phyloP scores from a whole-genome alignment of 192 early-diverging fungal genomes.

The Entomortierella chlamydospora region DNA sequence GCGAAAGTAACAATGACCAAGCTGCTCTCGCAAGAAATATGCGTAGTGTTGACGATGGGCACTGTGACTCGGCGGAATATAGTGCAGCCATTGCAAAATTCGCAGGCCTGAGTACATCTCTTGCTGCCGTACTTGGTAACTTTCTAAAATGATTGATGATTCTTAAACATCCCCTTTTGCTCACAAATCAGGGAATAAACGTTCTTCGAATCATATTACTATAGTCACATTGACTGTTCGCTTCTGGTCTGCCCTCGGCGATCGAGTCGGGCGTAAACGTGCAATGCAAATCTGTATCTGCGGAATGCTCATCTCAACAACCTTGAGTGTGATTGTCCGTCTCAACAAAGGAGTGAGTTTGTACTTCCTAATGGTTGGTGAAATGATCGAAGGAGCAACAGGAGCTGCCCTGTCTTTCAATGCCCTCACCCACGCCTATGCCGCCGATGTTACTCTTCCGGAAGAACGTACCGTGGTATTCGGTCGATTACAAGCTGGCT shows the following conservation, averaged over 20 bases:
- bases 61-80: constrained; percentile 34
- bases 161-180: too few species aligned
- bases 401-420: constrained; percentile 9
- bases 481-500: constrained; percentile 25
- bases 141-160: too few species aligned
- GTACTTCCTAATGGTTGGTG: constrained; percentile 7
- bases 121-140: constrained; percentile 12
- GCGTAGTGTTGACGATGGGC: background rate
- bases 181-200: too few species aligned
- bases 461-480: constrained; percentile 36
- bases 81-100: constrained; percentile 42
- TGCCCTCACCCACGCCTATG: constrained; percentile 22
- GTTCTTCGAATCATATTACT: too few species aligned
- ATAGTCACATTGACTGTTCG: constrained; percentile 14
- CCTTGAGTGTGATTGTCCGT: constrained; percentile 3
- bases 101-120: constrained; percentile 6
- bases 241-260: constrained; percentile 19
- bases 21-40: too few species aligned
- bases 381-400: constrained; percentile 12
- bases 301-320: background rate
- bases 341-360: constrained; percentile 16
- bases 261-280: constrained; percentile 22
- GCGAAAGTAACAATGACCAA: background rate
- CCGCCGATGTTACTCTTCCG: constrained; percentile 15
- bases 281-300: constrained; percentile 7